Evolutionary conservation across 345 rosid genomes (phyloP).

Genomic region (Brassica juncea): DNA sequence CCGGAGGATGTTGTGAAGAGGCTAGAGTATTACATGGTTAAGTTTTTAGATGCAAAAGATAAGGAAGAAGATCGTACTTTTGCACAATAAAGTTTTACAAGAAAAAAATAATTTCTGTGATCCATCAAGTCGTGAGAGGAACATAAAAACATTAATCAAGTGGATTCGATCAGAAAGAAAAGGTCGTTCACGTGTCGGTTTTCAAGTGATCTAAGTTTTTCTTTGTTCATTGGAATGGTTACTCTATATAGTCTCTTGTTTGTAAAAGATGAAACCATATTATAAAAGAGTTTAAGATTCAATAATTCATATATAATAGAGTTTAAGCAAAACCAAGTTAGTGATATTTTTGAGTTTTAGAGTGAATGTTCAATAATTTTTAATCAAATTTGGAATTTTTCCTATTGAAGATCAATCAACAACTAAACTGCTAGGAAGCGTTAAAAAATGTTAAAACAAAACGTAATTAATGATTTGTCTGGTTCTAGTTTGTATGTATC

Average conservation of each 20-base stretch:
- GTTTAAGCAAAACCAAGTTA: too few species aligned
- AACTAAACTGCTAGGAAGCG: too few species aligned
- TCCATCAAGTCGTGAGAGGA: background rate
- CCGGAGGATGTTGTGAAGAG: slow-evolving; percentile 65
- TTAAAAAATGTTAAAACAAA: too few species aligned
- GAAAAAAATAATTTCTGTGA: background rate
- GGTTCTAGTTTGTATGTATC: too few species aligned
- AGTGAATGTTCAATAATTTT: too few species aligned
- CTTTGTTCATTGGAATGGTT: background rate
- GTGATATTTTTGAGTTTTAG: too few species aligned
- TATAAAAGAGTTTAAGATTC: background rate
- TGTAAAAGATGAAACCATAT: background rate
- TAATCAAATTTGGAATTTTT: too few species aligned
- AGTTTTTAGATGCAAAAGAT: slow-evolving; percentile 37
- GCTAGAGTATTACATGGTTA: slow-evolving; percentile 69
- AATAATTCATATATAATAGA: too few species aligned
- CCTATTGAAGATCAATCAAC: too few species aligned
- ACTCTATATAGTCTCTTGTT: background rate
- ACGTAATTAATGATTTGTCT: too few species aligned
- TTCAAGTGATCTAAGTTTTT: background rate
- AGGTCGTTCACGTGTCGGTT: background rate
- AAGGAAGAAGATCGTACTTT: slow-evolving; percentile 27
- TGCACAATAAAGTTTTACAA: background rate
- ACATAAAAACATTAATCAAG: background rate
- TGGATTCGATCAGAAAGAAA: background rate